phyloP scores from a whole-genome alignment of 2,329 filamentous ascomycete genomes.

The Alternaria arborescens region DNA sequence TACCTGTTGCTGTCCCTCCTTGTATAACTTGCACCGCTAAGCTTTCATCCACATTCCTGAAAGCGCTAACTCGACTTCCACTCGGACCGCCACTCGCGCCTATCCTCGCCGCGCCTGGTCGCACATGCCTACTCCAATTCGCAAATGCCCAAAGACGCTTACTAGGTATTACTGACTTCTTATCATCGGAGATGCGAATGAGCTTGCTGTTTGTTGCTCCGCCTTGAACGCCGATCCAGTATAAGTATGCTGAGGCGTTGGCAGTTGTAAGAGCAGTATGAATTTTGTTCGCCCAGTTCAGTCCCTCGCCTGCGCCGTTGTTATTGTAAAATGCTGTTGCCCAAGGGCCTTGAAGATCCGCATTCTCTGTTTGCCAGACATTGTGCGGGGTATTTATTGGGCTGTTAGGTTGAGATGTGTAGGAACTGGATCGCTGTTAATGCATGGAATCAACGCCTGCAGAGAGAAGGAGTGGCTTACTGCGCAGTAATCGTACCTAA shows the following conservation, averaged over 20 bases:
- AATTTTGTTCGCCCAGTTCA: conserved; percentile 65
- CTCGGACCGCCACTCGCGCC: conserved; percentile 41
- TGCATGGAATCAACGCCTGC: not conserved
- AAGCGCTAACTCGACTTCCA: conserved; percentile 45
- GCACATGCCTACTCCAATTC: conserved; percentile 51
- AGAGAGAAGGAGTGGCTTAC: conserved; percentile 17
- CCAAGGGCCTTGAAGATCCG: conserved; percentile 55
- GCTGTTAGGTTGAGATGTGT: conserved; percentile 28
- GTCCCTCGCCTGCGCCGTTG: conserved; percentile 61
- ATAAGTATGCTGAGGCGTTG: conserved; percentile 62
- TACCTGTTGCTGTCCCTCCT: conserved; percentile 26
- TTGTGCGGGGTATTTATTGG: conserved; percentile 50
- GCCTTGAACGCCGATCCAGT: conserved; percentile 61
- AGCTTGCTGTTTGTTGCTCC: conserved; percentile 50
- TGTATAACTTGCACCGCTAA: conserved; percentile 52
- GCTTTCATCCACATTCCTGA: conserved; percentile 45
- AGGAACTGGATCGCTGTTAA: conserved; percentile 19
- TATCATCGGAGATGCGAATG: conserved; percentile 46
- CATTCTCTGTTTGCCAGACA: conserved; percentile 64
- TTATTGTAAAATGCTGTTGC: conserved; percentile 56
- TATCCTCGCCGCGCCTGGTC: conserved; percentile 51
- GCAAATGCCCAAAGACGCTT: conserved; percentile 55
- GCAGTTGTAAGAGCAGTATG: conserved; percentile 59
- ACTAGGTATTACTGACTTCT: conserved; percentile 43
- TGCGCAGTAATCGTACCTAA: conserved; percentile 38